phyloP scores from a whole-genome alignment of 2,329 filamentous ascomycete species.

The Colletotrichum theobromicola region DNA sequence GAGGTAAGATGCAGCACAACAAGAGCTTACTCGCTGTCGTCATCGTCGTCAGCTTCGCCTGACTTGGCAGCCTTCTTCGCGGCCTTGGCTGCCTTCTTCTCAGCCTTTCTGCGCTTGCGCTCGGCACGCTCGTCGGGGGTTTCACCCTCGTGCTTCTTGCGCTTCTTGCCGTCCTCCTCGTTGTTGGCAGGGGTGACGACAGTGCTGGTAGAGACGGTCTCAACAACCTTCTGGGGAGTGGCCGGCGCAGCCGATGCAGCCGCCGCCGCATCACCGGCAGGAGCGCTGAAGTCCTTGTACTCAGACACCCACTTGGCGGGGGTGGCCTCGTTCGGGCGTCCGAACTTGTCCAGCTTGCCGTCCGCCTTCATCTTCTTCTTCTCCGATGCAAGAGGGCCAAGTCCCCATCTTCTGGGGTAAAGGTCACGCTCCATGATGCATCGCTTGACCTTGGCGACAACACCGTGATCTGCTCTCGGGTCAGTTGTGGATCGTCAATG shows the following conservation, averaged over 20 bases:
- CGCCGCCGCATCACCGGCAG: constrained; percentile 48
- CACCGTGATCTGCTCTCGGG: constrained; percentile 75
- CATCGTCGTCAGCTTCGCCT: constrained; percentile 48
- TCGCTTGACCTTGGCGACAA: constrained; percentile 98
- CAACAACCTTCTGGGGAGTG: constrained; percentile 39
- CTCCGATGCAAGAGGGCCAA: constrained; percentile 90
- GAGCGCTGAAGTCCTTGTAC: constrained; percentile 85
- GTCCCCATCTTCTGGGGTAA: constrained; percentile 95
- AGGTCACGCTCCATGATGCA: constrained; percentile 99
- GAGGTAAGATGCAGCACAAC: constrained; percentile 18
- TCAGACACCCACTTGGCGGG: constrained; percentile 90
- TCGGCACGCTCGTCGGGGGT: constrained; percentile 71
- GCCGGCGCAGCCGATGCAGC: constrained; percentile 47
- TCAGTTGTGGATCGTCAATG: background rate
- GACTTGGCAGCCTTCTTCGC: constrained; percentile 59
- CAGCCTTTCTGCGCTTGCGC: constrained; percentile 64
- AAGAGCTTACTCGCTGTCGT: constrained; percentile 54
- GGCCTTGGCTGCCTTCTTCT: constrained; percentile 64
- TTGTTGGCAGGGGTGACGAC: constrained; percentile 48
- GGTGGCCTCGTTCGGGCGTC: constrained; percentile 88
- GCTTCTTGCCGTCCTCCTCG: constrained; percentile 67
- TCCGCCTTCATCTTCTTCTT: constrained; percentile 99
- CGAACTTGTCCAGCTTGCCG: constrained; percentile 98
- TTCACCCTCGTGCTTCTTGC: constrained; percentile 85
- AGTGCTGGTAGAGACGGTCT: constrained; percentile 45